Base-by-base conservation (phyloP, 2,329 filamentous ascomycete species). In the Diaporthe caulivora region DNA sequence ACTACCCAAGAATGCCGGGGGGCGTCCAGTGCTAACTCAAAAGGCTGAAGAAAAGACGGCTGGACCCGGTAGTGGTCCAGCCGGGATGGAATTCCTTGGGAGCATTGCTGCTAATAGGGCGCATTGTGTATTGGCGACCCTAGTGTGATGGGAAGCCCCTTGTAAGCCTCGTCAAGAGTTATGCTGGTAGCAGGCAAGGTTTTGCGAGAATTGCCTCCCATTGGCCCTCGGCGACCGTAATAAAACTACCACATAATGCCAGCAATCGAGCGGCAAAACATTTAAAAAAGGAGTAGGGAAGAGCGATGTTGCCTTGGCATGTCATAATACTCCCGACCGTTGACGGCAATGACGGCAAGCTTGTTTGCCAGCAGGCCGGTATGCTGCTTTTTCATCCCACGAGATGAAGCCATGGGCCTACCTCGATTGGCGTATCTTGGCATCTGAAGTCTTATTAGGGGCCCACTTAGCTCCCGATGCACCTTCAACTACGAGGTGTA, bases 101-200 rank as follows among this genome's bases (percentile, higher is more conserved):
- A 67, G 62, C 62, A 53, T 67, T 31, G 62, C 8, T 29, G 47
- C 44, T 67, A 53, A 51, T 53, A 53, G n/a, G 44, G 15, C 24
- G 62, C 62, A 67, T 67, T 65, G 31, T 67, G 62, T 40, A 47
- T 40, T 67, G 62, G 62, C 31, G 44, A 67, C 62, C 62, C 62
- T 26, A 67, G 62, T 53, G n/a, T 40, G 31, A 40, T 53, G 7
- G 62, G 62, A n/a, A n/a, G 31, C 62, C 37, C 62, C 62, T 40
- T 67, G 62, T 34, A 53, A 13, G 31, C 31, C 31, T 21, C 62
- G 31, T 51, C 31, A 40, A 53, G 47, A 51, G 9, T 53, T 29
- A 53, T 67, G 62, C 62, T 53, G 21, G 62, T 37, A 53, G 3
- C 34, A 11, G 47, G 31, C 17, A 40, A 53, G 18, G 31, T 53